Conservation (phyloP, 805 yeast genomes). For the Ogataea pini region DNA sequence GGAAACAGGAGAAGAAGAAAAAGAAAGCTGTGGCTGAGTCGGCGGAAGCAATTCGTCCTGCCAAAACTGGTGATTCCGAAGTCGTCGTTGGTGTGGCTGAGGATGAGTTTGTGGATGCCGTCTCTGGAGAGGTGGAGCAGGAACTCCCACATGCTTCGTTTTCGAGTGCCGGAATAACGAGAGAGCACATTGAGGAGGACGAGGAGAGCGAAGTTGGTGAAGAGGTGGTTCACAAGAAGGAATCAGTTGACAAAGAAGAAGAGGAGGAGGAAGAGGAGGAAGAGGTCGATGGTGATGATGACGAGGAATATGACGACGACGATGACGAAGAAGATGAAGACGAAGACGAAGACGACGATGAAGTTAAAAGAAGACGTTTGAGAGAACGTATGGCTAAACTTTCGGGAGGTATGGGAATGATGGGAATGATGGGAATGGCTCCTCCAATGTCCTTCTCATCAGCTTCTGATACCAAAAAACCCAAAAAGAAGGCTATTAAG, state of each 20-base stretch:
- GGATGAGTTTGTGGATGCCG: constrained; percentile 15
- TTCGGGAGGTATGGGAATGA: constrained; percentile 82
- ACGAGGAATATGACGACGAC: constrained; percentile 42
- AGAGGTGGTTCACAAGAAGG: neutral
- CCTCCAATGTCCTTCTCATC: constrained; percentile 36
- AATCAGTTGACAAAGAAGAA: neutral
- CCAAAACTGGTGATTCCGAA: constrained; percentile 1
- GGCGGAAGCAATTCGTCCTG: neutral
- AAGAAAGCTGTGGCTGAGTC: constrained; percentile 13
- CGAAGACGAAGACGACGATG: constrained; percentile 73
- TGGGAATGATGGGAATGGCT: constrained; percentile 66
- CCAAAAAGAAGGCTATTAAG: constrained; percentile 29
- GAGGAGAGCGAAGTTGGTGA: constrained; percentile 35
- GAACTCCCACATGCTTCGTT: constrained; percentile 10
- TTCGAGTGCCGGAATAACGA: constrained; percentile 22
- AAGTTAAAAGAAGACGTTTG: constrained; percentile 68
- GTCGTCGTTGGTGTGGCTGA: constrained; percentile 15
- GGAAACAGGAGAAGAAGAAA: constrained; percentile 51
- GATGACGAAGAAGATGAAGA: constrained; percentile 53
- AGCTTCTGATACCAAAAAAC: constrained; percentile 22
- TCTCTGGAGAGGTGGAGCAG: constrained; percentile 15
- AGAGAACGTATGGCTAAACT: constrained; percentile 96
- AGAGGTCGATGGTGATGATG: constrained; percentile 35
- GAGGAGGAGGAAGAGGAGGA: constrained; percentile 19
- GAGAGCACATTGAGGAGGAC: constrained; percentile 25